Evolutionary conservation across 2,329 filamentous ascomycete species (phyloP).

Genomic region (Cladosporium austrohemisphaericum): DNA sequence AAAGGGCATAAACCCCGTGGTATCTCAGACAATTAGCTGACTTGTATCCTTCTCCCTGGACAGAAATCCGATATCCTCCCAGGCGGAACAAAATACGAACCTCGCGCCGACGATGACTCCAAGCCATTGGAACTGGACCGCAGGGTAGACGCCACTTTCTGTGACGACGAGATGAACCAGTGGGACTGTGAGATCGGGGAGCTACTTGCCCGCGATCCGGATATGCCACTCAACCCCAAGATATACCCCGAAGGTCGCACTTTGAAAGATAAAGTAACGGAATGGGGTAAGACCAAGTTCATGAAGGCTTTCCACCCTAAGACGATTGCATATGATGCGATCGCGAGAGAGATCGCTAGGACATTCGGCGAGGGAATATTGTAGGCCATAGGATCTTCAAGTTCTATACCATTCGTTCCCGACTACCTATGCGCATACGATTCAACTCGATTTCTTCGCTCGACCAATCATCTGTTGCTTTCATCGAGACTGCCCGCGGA

Average conservation of each 20-base stretch:
- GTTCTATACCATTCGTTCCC: too few species aligned
- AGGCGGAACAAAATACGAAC: not conserved
- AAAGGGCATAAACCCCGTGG: too few species aligned
- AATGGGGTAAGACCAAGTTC: not conserved
- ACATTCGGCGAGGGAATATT: not conserved
- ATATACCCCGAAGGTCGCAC: not conserved
- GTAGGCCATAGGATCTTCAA: too few species aligned
- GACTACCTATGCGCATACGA: too few species aligned
- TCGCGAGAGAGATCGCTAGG: not conserved
- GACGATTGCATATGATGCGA: not conserved
- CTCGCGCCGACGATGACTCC: not conserved
- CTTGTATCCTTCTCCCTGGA: too few species aligned
- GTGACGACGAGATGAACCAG: not conserved
- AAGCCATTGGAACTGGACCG: not conserved
- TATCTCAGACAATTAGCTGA: too few species aligned
- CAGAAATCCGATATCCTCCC: not conserved
- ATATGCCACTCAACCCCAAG: not conserved
- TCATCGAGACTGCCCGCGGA: too few species aligned
- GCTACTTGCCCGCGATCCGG: not conserved
- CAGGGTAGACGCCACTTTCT: not conserved
- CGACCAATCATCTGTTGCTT: too few species aligned
- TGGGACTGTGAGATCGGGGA: not conserved
- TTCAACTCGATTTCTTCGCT: too few species aligned
- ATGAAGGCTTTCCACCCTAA: not conserved
- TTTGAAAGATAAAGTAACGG: not conserved